Evolutionary conservation across 1,284 basidiomycete genomes (phyloP), one percentile per base, ranked within the genome.

Genomic region (Fomitopsis pinicola): DNA sequence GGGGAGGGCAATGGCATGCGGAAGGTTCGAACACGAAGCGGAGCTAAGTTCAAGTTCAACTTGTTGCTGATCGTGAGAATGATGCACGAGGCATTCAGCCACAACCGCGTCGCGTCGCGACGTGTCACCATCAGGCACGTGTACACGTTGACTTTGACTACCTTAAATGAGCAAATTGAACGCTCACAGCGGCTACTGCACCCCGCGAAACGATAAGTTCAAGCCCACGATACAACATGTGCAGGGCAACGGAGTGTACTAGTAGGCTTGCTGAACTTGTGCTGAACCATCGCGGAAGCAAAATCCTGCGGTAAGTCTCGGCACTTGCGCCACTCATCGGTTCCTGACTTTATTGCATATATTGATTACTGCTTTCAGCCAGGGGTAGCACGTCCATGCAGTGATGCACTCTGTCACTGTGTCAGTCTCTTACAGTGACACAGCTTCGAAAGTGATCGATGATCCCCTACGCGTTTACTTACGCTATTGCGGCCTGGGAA

Each of bases 21-120:
- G 46, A 44, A 60, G 58, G 60, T 65, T 62, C 17, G 52, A 59
- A 65, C 65, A 62, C 61, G 62, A 50, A 50, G 66, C 38, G 44
- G 15, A 45, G 66, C 60, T 35, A 40, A 48, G 54, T 45, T 57
- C 46, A 63, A 64, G 61, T 69, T 63, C 52, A 66, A 66, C 66
- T 64, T 67, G 48, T 33, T n/a, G 12, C 48, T 58, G 46, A 54
- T 52, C 67, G 67, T 67, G 66, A 67, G 66, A 68, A 64, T 60
- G 42, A 33, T 54, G 52, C 58, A 45, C 58, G 59, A 55, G 59
- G 63, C 61, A 28, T 58, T 62, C 64, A 64, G 62, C 62, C 62
- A 63, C 62, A 60, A 53, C 17, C 62, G 62, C 62, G 62, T 63
- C 62, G 55, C 62, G 62, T 42, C 35, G 54, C 26, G 62, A 65